phyloP scores from a whole-genome alignment of 805 yeast species.

The Myxozyma neotropica region DNA sequence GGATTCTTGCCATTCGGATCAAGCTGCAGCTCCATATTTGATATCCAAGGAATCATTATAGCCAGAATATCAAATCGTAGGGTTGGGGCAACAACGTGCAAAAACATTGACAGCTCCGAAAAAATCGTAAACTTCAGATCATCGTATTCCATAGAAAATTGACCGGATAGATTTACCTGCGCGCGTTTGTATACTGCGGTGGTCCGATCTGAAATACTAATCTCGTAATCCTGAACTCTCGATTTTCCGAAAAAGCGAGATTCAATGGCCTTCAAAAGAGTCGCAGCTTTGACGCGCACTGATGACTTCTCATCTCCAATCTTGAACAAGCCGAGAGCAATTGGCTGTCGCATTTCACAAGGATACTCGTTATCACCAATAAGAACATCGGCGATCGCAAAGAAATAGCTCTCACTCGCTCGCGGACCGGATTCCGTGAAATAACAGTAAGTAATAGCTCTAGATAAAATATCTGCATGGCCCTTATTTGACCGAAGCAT shows the following conservation, averaged over 20 bases:
- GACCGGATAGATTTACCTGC: constrained; percentile 72
- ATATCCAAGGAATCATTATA: constrained; percentile 90
- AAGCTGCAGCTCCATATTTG: constrained; percentile 65
- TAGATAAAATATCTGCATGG: constrained; percentile 54
- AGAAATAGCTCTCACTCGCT: constrained; percentile 69
- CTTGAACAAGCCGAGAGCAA: constrained; percentile 76
- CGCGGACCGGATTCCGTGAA: constrained; percentile 52
- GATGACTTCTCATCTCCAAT: constrained; percentile 71
- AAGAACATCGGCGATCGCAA: constrained; percentile 67
- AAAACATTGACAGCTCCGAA: constrained; percentile 70
- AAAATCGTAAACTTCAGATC: constrained; percentile 63
- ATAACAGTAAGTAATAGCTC: constrained; percentile 74
- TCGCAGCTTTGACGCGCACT: constrained; percentile 72
- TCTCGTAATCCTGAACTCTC: constrained; percentile 60
- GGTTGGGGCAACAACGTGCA: constrained; percentile 60
- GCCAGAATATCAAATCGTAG: constrained; percentile 78
- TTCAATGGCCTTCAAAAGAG: constrained; percentile 69
- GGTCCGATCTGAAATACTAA: constrained; percentile 71
- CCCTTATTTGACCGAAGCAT: constrained; percentile 63
- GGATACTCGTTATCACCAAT: constrained; percentile 53
- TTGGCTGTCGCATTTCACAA: constrained; percentile 61
- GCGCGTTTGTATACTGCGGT: constrained; percentile 87
- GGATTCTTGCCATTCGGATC: constrained; percentile 50
- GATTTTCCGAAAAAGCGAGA: constrained; percentile 56
- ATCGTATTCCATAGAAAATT: constrained; percentile 63